Evolutionary conservation across 306 rosid species (phyloP).

Genomic region (Fragaria vesca): DNA sequence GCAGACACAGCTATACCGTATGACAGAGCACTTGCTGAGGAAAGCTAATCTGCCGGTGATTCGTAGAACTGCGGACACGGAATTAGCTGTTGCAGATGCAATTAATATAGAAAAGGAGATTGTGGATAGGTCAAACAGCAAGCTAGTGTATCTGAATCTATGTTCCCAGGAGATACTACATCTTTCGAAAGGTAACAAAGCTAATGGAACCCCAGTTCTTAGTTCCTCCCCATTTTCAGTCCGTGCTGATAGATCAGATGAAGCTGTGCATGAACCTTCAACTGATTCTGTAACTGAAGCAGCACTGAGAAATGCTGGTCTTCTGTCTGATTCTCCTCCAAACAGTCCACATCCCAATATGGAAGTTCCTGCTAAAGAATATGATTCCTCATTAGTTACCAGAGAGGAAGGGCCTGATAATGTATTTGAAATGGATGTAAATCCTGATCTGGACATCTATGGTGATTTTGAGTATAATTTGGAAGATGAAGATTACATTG

Average conservation of each 20-base stretch:
- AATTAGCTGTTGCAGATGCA: constrained; percentile 96
- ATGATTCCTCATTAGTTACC: constrained; percentile 24
- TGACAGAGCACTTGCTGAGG: constrained; percentile 81
- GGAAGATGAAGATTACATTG: constrained; percentile 86
- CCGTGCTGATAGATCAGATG: constrained; percentile 42
- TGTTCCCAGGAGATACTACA: constrained; percentile 78
- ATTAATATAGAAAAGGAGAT: constrained; percentile 83
- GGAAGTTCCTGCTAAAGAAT: constrained; percentile 38
- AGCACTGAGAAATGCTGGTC: constrained; percentile 91
- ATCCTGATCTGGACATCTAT: constrained; percentile 85
- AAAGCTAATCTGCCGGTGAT: constrained; percentile 62
- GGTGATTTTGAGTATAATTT: constrained; percentile 95
- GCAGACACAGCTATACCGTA: constrained; percentile 85
- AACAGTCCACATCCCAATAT: constrained; percentile 54
- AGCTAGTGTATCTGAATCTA: constrained; percentile 79
- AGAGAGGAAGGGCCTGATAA: constrained; percentile 54
- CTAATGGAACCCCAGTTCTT: constrained; percentile 38
- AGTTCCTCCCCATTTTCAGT: constrained; percentile 33
- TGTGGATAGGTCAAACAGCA: constrained; percentile 85
- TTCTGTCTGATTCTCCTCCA: constrained; percentile 85
- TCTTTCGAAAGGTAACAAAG: constrained; percentile 50
- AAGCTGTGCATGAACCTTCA: constrained; percentile 35
- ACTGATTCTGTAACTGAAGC: constrained; percentile 57
- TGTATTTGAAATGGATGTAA: constrained; percentile 63
- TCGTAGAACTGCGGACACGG: constrained; percentile 78